Conservation (phyloP, 2,329 filamentous ascomycete genomes). For the Akanthomyces dipterigenus region DNA sequence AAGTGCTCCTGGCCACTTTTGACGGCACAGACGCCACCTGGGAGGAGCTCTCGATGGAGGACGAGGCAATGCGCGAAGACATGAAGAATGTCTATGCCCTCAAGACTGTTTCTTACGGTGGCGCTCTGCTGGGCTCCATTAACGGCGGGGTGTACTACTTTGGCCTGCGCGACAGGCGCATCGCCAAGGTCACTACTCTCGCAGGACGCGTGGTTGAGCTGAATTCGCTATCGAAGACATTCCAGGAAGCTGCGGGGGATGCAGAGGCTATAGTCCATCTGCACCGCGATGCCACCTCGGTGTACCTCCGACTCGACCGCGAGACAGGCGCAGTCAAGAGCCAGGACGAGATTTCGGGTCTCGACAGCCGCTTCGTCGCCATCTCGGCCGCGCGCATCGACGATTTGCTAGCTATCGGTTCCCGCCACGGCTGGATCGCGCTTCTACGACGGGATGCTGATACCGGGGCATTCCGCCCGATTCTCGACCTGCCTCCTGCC, state of each 20-base stretch:
- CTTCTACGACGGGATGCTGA: slow-evolving; percentile 21
- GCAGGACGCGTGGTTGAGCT: slow-evolving; percentile 46
- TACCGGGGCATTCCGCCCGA: slow-evolving; percentile 20
- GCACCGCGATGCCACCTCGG: slow-evolving; percentile 37
- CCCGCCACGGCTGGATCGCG: slow-evolving; percentile 44
- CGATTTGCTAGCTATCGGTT: slow-evolving; percentile 44
- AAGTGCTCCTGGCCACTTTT: slow-evolving; percentile 44
- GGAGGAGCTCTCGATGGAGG: slow-evolving; percentile 32
- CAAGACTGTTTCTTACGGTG: slow-evolving; percentile 29
- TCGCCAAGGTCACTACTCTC: slow-evolving; percentile 32
- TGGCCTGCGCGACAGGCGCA: slow-evolving; percentile 19
- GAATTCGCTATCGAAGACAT: slow-evolving; percentile 28
- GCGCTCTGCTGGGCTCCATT: slow-evolving; percentile 43
- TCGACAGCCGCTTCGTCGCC: slow-evolving; percentile 44
- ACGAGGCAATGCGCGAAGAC: slow-evolving; percentile 28
- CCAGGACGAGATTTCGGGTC: slow-evolving; percentile 26
- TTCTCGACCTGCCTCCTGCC: slow-evolving; percentile 32
- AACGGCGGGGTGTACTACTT: slow-evolving; percentile 43
- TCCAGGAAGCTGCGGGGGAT: neutral
- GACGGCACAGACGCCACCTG: slow-evolving; percentile 27
- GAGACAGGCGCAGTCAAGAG: slow-evolving; percentile 22
- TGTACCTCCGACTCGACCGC: slow-evolving; percentile 34
- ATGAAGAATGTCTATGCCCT: slow-evolving; percentile 43
- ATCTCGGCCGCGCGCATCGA: slow-evolving; percentile 38
- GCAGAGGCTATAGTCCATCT: slow-evolving; percentile 38